Conservation (phyloP, 768 basidiomycete genomes). For the Agrocybe pediades region DNA sequence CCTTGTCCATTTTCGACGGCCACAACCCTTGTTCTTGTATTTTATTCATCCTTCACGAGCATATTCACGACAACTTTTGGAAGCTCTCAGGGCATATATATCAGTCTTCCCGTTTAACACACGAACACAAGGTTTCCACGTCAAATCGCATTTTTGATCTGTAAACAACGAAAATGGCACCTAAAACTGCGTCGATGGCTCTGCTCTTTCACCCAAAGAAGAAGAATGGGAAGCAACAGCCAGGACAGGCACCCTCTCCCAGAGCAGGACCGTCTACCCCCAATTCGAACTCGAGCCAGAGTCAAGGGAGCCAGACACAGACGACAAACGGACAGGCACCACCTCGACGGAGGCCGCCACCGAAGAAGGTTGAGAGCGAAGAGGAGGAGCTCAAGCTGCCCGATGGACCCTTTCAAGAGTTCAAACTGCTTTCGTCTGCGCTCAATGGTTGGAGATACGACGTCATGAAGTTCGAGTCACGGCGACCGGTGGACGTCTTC, state of each 20-base stretch:
- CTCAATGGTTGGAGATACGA: constrained; percentile 91
- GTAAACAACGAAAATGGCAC: constrained; percentile 33
- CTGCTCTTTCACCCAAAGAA: constrained; percentile 73
- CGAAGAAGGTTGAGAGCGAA: constrained; percentile 35
- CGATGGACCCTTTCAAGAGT: constrained; percentile 73
- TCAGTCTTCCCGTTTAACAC: no score
- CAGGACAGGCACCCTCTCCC: constrained; percentile 35
- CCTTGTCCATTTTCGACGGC: neutral
- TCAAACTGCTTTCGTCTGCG: constrained; percentile 74
- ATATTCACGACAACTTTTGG: neutral
- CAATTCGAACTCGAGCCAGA: neutral
- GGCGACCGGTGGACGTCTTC: constrained; percentile 69
- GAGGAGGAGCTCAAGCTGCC: constrained; percentile 61
- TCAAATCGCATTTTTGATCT: neutral
- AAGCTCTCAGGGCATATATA: no score
- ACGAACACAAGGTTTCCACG: neutral
- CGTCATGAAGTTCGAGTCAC: constrained; percentile 87
- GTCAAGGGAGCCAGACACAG: neutral
- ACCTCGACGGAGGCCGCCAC: constrained; percentile 36
- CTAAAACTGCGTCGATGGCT: constrained; percentile 41
- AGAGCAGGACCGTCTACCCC: constrained; percentile 41
- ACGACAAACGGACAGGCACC: neutral
- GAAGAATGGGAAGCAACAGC: constrained; percentile 39
- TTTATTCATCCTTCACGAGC: neutral
- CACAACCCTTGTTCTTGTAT: neutral